Evolutionary conservation across 1,284 basidiomycete species (phyloP).

Genomic region (Malassezia slooffiae): DNA sequence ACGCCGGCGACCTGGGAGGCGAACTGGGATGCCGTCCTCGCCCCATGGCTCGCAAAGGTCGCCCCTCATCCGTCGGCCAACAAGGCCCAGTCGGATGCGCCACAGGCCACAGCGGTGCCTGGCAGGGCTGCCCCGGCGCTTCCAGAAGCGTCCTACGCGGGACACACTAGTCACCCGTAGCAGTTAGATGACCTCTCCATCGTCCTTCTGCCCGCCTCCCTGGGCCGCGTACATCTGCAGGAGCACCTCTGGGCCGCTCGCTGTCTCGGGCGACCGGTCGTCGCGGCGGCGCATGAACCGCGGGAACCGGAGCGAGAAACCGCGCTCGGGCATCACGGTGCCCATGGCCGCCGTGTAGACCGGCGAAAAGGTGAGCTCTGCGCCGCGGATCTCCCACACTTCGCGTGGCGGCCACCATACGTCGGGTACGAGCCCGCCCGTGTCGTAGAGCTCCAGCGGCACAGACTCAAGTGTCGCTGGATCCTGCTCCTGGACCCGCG

Average conservation of each 20-base stretch:
- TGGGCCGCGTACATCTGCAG: conserved; percentile 35
- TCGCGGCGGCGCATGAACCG: conserved; percentile 43
- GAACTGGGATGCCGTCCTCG: conserved; percentile 4
- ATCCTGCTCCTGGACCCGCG: neutral
- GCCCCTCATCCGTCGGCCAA: neutral
- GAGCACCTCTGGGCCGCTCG: conserved; percentile 24
- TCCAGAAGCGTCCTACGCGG: too few species aligned
- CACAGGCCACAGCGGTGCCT: too few species aligned
- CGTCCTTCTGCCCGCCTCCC: too few species aligned
- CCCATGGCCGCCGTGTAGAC: conserved; percentile 71
- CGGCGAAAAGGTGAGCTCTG: conserved; percentile 70
- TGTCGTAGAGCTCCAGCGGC: conserved; percentile 13
- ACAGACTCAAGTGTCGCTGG: too few species aligned
- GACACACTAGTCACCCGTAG: too few species aligned
- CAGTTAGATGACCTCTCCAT: too few species aligned
- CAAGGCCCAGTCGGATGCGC: too few species aligned
- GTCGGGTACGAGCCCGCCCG: conserved; percentile 60
- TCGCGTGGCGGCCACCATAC: conserved; percentile 64
- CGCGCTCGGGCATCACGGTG: conserved; percentile 56
- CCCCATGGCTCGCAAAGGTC: conserved; percentile 1
- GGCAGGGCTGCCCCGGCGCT: too few species aligned
- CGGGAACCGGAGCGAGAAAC: conserved; percentile 50
- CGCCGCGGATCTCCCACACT: conserved; percentile 64
- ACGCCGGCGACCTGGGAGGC: conserved; percentile 3
- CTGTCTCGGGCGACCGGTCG: conserved; percentile 32